Evolutionary conservation across 768 basidiomycete genomes (phyloP).

Genomic region (Panaeolus papilionaceus): DNA sequence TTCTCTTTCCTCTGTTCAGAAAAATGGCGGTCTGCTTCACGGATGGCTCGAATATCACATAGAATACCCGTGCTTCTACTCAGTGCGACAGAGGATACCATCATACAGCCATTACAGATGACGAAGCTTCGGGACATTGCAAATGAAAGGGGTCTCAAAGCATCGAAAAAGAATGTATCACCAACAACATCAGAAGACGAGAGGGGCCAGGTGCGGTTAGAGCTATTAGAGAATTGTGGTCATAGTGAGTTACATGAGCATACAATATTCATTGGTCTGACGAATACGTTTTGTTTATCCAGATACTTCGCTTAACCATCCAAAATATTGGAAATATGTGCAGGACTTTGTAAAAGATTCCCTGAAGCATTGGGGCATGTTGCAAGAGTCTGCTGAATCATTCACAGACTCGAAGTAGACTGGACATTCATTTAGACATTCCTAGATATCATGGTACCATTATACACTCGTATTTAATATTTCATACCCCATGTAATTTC

Average conservation of each 20-base stretch:
- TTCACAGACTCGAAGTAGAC: conserved; percentile 1
- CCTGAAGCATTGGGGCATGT: not conserved
- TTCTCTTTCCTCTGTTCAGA: conserved; percentile 79
- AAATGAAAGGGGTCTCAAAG: conserved; percentile 30
- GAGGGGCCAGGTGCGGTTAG: not conserved
- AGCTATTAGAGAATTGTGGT: not conserved
- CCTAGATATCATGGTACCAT: not conserved
- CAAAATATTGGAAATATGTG: conserved; percentile 3
- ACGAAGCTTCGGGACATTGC: conserved; percentile 36
- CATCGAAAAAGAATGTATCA: not conserved
- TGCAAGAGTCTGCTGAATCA: not conserved
- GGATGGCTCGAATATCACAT: conserved; percentile 60
- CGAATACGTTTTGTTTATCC: too few species aligned
- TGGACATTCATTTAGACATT: conserved; percentile 6
- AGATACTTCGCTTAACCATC: not conserved
- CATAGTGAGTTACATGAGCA: not conserved
- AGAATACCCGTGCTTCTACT: conserved; percentile 75
- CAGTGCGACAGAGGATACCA: conserved; percentile 64
- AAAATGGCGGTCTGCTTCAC: conserved; percentile 77
- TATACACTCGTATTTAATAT: not conserved
- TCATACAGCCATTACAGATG: conserved; percentile 73
- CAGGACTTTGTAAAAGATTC: not conserved
- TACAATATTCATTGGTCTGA: not conserved
- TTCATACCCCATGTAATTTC: not conserved
- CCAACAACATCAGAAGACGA: not conserved